Evolutionary conservation across 1,284 basidiomycete species (phyloP).

Genomic region (Moesziomyces antarcticus): DNA sequence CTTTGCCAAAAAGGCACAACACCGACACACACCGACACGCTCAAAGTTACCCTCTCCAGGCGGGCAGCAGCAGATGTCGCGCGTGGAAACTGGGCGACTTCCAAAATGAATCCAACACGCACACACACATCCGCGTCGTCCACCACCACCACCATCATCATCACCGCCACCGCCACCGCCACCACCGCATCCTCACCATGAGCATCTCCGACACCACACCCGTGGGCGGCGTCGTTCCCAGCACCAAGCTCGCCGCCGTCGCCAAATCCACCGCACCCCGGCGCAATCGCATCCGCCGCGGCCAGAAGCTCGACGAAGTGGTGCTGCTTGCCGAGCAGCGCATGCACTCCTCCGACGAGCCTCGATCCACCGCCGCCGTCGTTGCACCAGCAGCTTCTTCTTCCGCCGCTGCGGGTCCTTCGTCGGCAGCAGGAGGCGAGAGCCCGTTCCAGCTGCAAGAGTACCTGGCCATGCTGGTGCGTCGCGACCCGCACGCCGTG

Average conservation of each 20-base stretch:
- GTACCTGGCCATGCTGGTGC: conserved; percentile 88
- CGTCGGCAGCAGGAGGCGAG: conserved; percentile 69
- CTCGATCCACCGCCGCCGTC: conserved; percentile 1
- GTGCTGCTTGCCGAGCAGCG: conserved; percentile 25
- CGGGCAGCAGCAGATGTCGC: too few relatives aligned
- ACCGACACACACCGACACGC: too few relatives aligned
- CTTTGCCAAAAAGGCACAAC: too few relatives aligned
- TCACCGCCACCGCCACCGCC: not conserved
- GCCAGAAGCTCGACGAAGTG: conserved; percentile 52
- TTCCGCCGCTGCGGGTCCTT: conserved; percentile 10
- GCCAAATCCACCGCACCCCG: conserved; percentile 10
- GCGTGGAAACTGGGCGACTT: too few relatives aligned
- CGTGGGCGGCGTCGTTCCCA: not conserved
- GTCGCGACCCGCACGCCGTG: conserved; percentile 86
- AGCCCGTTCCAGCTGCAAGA: conserved; percentile 95
- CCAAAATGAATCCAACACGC: too few relatives aligned
- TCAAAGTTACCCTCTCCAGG: too few relatives aligned
- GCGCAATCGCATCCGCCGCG: conserved; percentile 45
- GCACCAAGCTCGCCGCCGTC: conserved; percentile 4
- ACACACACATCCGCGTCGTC: not conserved
- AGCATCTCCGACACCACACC: conserved; percentile 31
- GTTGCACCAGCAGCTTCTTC: conserved; percentile 8
- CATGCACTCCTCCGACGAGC: conserved; percentile 6
- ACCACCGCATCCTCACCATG: conserved; percentile 10
- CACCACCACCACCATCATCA: conserved; percentile 6